Conservation (phyloP, 1,284 basidiomycete genomes). For the Puccinia hordei region DNA sequence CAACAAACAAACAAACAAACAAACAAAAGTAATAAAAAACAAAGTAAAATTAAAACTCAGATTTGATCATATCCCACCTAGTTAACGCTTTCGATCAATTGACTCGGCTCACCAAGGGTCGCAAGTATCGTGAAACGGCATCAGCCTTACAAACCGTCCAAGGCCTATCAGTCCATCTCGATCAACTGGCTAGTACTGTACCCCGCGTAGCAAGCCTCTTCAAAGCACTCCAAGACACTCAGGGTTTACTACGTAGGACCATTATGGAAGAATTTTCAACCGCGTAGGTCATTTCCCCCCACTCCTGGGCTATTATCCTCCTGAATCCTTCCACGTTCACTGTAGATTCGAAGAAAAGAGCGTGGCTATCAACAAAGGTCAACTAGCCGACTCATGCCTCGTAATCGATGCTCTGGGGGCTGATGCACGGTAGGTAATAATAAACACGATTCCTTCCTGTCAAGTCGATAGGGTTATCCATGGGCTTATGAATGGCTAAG, state of each 20-base stretch:
- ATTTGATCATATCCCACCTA: conserved; percentile 58
- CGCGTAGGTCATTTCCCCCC: conserved; percentile 66
- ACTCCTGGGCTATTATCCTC: background rate
- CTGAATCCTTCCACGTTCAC: background rate
- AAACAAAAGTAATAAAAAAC: no score
- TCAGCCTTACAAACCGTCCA: conserved; percentile 71
- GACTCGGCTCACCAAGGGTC: conserved; percentile 72
- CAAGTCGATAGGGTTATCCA: no score
- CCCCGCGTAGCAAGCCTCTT: conserved; percentile 74
- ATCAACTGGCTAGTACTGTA: conserved; percentile 69
- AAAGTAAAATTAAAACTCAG: no score
- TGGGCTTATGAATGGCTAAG: background rate
- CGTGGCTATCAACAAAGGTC: conserved; percentile 46
- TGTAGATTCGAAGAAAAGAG: conserved; percentile 51
- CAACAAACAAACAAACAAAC: conserved; percentile 17
- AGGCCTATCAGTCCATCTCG: conserved; percentile 76
- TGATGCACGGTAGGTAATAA: conserved; percentile 68
- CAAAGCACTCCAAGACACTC: conserved; percentile 75
- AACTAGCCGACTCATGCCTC: conserved; percentile 70
- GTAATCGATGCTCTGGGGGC: conserved; percentile 82
- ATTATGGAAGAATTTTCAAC: conserved; percentile 85
- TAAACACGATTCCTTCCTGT: background rate
- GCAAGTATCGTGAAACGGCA: conserved; percentile 77
- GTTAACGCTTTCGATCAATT: conserved; percentile 80
- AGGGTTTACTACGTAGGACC: conserved; percentile 72